phyloP scores from a whole-genome alignment of 1,284 basidiomycete species.

The Ceratobasidium sp. region DNA sequence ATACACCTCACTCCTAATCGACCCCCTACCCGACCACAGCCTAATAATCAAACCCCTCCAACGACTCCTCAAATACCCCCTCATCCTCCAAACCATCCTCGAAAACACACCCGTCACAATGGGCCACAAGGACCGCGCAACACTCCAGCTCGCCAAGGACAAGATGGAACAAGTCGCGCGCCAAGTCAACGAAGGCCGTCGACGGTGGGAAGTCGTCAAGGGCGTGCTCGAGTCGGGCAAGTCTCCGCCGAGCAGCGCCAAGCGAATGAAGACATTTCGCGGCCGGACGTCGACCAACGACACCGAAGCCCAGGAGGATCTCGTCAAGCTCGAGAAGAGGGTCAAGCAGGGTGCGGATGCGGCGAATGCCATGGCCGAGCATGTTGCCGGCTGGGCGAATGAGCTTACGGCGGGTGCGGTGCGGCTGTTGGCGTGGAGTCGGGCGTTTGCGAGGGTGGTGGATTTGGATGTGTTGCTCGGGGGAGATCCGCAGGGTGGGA shows the following conservation, averaged over 20 bases:
- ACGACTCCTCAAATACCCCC: slow-evolving; percentile 89
- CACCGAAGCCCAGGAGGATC: slow-evolving; percentile 48
- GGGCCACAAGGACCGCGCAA: slow-evolving; percentile 74
- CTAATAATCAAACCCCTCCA: slow-evolving; percentile 74
- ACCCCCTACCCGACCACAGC: slow-evolving; percentile 69
- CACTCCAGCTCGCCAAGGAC: slow-evolving; percentile 67
- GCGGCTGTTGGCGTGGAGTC: slow-evolving; percentile 64
- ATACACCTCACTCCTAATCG: not conserved
- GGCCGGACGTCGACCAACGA: not conserved
- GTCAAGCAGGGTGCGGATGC: slow-evolving; percentile 62
- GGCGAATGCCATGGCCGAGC: slow-evolving; percentile 64
- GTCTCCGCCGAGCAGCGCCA: not conserved
- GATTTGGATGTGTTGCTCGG: slow-evolving; percentile 59
- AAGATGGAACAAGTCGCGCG: slow-evolving; percentile 79
- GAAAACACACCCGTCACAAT: slow-evolving; percentile 70
- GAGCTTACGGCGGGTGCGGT: slow-evolving; percentile 55
- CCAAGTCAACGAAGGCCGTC: slow-evolving; percentile 85
- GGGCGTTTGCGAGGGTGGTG: slow-evolving; percentile 69
- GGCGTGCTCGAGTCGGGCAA: slow-evolving; percentile 45
- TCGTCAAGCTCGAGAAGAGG: slow-evolving; percentile 62
- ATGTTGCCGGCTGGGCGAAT: slow-evolving; percentile 65
- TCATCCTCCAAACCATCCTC: slow-evolving; percentile 81
- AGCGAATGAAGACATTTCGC: slow-evolving; percentile 5
- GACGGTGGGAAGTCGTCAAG: slow-evolving; percentile 84
- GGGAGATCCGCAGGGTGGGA: slow-evolving; percentile 73